Base-by-base conservation (phyloP, 2,329 filamentous ascomycete species). In the Didymella keratinophila region DNA sequence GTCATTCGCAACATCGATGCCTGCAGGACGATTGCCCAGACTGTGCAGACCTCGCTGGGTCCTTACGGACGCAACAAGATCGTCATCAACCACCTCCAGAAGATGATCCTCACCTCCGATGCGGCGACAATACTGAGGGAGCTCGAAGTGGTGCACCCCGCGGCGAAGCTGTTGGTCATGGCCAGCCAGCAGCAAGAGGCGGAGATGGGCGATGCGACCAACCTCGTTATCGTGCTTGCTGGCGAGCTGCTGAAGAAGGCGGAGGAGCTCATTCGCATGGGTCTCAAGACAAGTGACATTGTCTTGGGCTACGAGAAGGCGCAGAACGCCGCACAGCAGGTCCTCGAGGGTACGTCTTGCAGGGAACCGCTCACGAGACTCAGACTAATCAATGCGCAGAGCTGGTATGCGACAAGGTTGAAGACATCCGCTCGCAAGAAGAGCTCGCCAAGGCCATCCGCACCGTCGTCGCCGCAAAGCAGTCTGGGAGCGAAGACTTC, bases 51-150 rank as follows among this genome's bases (percentile, higher is more conserved):
- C 56, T 98, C 95, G 44, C 86, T 99, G 34, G 96, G 95, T 51
- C 95, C 95, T 60, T 97, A 97, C 80, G 95, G 95, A 74, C 91
- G 95, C 80, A 99, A 99, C 85, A 99, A 99, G 84, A 93, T 99
- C 76, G 92, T 99, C 82, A 98, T 99, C 85, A 99, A 99, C 84
- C 96, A 99, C 82, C 86, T 99, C 64, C 92, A 97, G 80, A 99
- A 99, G 86, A 97, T 99, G 95, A 96, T 97, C 71, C 85, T 99
- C 66, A 99, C 96, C 70, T 98, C 93, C 61, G 95, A 99, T 76
- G 95, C 95, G 66, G 95, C 95, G 67, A 98, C 95, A 42, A 99
- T 99, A 76, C 86, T 99, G 70, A 90, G 93, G 74, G 96, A 99
- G 82, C 88, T 99, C 78, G 95, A 99, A 75, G 95, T 99, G 63